Base-by-base conservation (phyloP, 2,329 filamentous ascomycete genomes). In the Beauveria bassiana region DNA sequence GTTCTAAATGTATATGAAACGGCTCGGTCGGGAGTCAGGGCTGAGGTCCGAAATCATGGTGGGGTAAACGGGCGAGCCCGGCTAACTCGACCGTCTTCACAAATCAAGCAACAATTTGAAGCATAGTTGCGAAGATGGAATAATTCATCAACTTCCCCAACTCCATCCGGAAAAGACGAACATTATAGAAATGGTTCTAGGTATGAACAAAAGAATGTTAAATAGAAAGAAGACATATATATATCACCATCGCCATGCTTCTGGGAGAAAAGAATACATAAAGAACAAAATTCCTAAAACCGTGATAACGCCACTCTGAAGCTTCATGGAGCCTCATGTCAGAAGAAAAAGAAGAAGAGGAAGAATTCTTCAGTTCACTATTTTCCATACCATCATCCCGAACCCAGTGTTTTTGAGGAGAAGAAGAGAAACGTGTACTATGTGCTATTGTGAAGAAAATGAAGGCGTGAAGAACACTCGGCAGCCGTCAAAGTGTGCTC, bases 241-340 rank as follows among this genome's bases (percentile, higher is more conserved):
- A 56, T 28, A 61, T 61, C 42, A 61, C 51, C 51, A 49, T 61
- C 51, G 59, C 59, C 43, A 61, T 61, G 59, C 59, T 43, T 54
- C 18, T 22, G 50, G 50, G 68, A 66, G 16, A 61, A 47, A 40
- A 58, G 26, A 46, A 66, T 63, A 61, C 47, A 62, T 61, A 63
- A 68, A 31, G 8, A 31, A 51, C n/a, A 66, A 63, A 66, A 65
- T 72, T 68, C 66, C 34, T 64, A 65, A 65, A 72, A 66, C 68
- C 70, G 65, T 66, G 72, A 73, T 70, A 42, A 62, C 61, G 61
- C 61, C 61, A n/a, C 68, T 67, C 49, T 45, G 56, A 51, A 59
- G 57, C 57, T 59, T 28, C 34, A 34, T 34, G 52, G 61, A 47
- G 43, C 40, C 47, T 38, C 28, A 54, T 46, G 50, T 55, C 34